Base-by-base conservation (phyloP, 148 eudicot species). In the Vaccinium vitisidaea region DNA sequence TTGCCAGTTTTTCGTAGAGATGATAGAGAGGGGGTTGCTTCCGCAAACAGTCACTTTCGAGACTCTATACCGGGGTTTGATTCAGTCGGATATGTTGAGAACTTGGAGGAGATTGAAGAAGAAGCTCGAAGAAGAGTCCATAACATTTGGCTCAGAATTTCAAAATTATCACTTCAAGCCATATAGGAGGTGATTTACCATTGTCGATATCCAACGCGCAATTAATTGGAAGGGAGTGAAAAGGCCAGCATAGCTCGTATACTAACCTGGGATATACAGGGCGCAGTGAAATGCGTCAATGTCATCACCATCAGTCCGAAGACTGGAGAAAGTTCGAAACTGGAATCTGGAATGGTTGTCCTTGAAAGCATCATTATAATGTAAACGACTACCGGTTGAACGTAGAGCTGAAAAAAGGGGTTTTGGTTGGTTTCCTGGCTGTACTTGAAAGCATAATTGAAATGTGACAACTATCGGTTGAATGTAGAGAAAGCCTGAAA, bases 91-190 rank as follows among this genome's bases (percentile, higher is more conserved):
- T 85, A 95, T 89, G 93, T 70, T 97, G 86, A 90, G 93, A 83
- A 97, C 99, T 36, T 97, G 99, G 99, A 90, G 96, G 84, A 93
- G 98, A 81, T 85, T 97, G 91, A 94, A 97, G 92, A 97, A 93
- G 89, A 95, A 92, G 90, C 97, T 97, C 15, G 98, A 97, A 25
- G 95, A 95, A 81, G 99, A 96, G 85, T 92, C 95, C 0, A 86
- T 97, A 25, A 86, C 93, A 58, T 97, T 97, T 90, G 91, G 93
- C 83, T 91, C 95, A 1, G 99, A 97, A 88, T 95, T 95, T 83
- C 90, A 93, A 76, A 85, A 89, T 19, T 95, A 89, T 84, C 99
- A 95, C 85, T 90, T 97, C 74, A 87, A 90, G 84, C 99, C 98
- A 32, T 97, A 95, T 77, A 91, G 86, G 86, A 94, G 98, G 85